A percentile compares a stretch with the other conserved stretches of the same genome.
Evolutionary conservation across 768 basidiomycete genomes (phyloP).

Genomic region (Galerina sulciceps): DNA sequence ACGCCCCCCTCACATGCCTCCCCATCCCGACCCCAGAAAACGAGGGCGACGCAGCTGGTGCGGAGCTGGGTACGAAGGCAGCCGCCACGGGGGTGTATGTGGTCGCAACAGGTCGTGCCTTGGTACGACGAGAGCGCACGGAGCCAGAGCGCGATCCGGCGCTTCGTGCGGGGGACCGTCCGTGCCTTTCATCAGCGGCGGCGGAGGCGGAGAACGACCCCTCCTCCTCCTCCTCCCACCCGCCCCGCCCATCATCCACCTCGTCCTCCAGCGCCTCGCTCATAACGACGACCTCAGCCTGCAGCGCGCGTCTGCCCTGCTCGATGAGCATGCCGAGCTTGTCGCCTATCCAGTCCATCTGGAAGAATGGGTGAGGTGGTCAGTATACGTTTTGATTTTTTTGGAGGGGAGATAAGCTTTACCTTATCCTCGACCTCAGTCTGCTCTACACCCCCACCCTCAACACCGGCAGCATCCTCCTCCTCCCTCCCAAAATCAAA

Average conservation of each 20-base stretch:
- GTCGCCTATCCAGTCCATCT: slow-evolving; percentile 88
- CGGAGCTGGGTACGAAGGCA: slow-evolving; percentile 16
- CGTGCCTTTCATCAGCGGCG: slow-evolving; percentile 6
- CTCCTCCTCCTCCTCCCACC: slow-evolving; percentile 73
- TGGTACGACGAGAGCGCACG: slow-evolving; percentile 17
- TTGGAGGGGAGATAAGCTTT: neutral
- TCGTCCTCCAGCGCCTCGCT: slow-evolving; percentile 76
- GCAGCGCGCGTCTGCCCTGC: slow-evolving; percentile 79
- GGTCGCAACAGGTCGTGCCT: too few relatives aligned
- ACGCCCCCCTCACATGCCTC: slow-evolving; percentile 24
- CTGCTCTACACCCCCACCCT: slow-evolving; percentile 10
- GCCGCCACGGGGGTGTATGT: slow-evolving; percentile 10
- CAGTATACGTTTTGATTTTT: too few relatives aligned
- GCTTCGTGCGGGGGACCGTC: slow-evolving; percentile 12
- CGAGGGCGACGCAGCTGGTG: slow-evolving; percentile 1
- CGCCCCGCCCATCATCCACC: slow-evolving; percentile 74
- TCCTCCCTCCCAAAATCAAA: slow-evolving; percentile 42
- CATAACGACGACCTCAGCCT: slow-evolving; percentile 78
- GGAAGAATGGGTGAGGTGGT: neutral
- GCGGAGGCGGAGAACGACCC: neutral
- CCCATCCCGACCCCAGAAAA: neutral
- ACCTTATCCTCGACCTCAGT: slow-evolving; percentile 52
- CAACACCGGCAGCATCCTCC: slow-evolving; percentile 10
- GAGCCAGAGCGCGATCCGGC: slow-evolving; percentile 31
- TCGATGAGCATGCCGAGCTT: slow-evolving; percentile 72